Evolutionary conservation across 139 green algal genomes (phyloP), one percentile per base, ranked within the genome.

Genomic region (Picochlorum sp.): DNA sequence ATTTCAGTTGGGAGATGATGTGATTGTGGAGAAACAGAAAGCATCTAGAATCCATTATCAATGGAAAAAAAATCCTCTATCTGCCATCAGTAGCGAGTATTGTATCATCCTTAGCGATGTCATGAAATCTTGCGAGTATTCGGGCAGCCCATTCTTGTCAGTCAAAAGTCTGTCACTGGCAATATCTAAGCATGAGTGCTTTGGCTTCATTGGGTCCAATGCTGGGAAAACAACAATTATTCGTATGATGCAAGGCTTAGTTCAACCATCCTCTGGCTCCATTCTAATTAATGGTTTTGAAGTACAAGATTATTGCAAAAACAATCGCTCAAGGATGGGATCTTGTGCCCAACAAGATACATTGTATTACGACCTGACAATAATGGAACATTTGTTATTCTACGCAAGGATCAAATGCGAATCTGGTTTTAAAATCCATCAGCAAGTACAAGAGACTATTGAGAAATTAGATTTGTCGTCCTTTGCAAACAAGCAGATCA

Each of bases 361-460:
- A 30, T 55, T 83, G 50, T 83, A 69, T 74, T 31, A 57, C 10
- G 51, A 43, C 4, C 69, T 83, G 4, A 83, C 75, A 4, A 72
- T 77, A 25, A 67, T 77, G 7, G 91, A 97, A 79, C 91, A 97
- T 75, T 78, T 97, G 39, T 57, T 79, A 18, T 88, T 97, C 59
- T 97, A 93, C 64, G 85, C 78, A 7, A 59, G 73, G 10, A 65
- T 97, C 35, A 94, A 96, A 70, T 84, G 73, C 36, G 68, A 50
- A 40, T 12, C 6, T 29, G 70, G 72, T 28, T 16, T 26, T 18
- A 44, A 16, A n/a, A 65, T 89, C 25, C 8, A 52, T 13, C 14
- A 49, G 12, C 69, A 74, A 7, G 81, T 83, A 40, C 70, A 80
- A 40, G 39, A 62, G 0, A 63, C 26, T 10, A 70, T 89, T 68